These are phyloP conservation scores for Naganishia sp. DNA, from an alignment of 1,284 basidiomycete species.

Conservation along the genomic window DNA sequence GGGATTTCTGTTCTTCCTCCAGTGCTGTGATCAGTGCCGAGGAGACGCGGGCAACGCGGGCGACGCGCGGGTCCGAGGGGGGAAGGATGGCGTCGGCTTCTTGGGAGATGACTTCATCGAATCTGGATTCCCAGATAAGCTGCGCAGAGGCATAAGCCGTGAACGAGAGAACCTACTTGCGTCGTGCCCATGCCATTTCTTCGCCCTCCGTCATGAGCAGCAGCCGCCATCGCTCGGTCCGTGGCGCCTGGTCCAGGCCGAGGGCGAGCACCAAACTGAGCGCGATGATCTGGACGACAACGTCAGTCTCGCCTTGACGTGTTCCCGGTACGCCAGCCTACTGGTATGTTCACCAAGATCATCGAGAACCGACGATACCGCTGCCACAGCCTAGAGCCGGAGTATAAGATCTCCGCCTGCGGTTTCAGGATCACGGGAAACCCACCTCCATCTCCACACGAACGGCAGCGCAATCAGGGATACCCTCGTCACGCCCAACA, in stretches of 20 bases:
- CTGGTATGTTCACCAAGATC: constrained; percentile 55
- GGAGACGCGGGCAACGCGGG: constrained; percentile 50
- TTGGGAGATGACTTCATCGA: constrained; percentile 52
- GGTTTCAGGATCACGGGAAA: neutral
- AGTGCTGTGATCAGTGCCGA: constrained; percentile 50
- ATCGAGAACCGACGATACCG: constrained; percentile 52
- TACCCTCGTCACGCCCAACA: constrained; percentile 54
- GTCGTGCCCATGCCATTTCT: constrained; percentile 57
- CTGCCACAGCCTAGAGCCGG: constrained; percentile 48
- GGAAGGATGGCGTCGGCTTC: constrained; percentile 55
- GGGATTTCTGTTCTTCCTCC: constrained; percentile 52
- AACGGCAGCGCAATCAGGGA: constrained; percentile 57
- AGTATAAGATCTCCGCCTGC: too few species aligned
- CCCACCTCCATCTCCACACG: constrained; percentile 55
- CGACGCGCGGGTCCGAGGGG: constrained; percentile 49
- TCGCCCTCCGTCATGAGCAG: constrained; percentile 58
- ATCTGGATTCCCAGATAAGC: constrained; percentile 39
- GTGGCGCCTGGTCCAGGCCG: constrained; percentile 56
- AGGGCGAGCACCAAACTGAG: constrained; percentile 58
- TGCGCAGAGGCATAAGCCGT: neutral
- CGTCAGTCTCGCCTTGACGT: constrained; percentile 3
- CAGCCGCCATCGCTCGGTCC: constrained; percentile 58
- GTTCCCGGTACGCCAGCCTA: constrained; percentile 35
- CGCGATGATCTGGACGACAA: constrained; percentile 52
- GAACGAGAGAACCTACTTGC: constrained; percentile 47